Evolutionary conservation across 2,329 filamentous ascomycete species (phyloP).

Genomic region (Mycosphaerella sp.): DNA sequence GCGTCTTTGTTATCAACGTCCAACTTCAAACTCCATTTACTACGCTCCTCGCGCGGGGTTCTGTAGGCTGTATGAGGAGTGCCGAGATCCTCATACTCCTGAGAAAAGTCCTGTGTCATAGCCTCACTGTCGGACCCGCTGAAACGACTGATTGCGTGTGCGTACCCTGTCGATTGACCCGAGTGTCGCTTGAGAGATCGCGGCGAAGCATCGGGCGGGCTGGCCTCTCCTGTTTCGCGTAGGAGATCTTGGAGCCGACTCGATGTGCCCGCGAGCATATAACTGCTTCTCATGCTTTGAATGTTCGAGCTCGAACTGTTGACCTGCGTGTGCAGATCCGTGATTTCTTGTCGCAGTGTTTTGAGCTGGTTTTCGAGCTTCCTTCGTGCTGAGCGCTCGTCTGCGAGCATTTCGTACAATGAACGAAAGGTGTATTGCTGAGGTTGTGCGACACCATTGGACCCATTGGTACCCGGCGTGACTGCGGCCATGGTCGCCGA

Average conservation of each 20-base stretch:
- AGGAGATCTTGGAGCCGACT: constrained; percentile 25
- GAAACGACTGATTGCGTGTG: constrained; percentile 21
- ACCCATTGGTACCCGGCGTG: background rate
- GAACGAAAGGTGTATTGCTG: constrained; percentile 30
- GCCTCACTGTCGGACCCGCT: constrained; percentile 26
- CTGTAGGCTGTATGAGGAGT: constrained; percentile 26
- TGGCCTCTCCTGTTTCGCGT: constrained; percentile 24
- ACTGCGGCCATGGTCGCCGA: constrained; percentile 13
- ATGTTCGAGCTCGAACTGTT: constrained; percentile 13
- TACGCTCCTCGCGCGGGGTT: constrained; percentile 29
- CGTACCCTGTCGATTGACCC: constrained; percentile 4
- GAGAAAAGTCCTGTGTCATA: constrained; percentile 2
- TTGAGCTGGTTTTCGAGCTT: constrained; percentile 31
- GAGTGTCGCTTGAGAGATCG: constrained; percentile 16
- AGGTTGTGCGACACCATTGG: constrained; percentile 1
- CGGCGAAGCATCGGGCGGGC: constrained; percentile 10
- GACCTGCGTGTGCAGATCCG: constrained; percentile 31
- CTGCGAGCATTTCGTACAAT: constrained; percentile 35
- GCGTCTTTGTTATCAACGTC: constrained; percentile 8
- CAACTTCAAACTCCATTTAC: constrained; percentile 16
- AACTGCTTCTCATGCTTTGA: constrained; percentile 25
- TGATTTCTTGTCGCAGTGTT: constrained; percentile 27
- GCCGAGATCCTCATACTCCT: constrained; percentile 17
- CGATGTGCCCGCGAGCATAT: constrained; percentile 23
- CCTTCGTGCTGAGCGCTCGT: constrained; percentile 34